Percentiles rank a stretch among this genome's conserved stretches.
These are phyloP conservation scores for Protostelium mycophagum DNA, from an alignment of 78 protist species.

Conservation along the genomic window DNA sequence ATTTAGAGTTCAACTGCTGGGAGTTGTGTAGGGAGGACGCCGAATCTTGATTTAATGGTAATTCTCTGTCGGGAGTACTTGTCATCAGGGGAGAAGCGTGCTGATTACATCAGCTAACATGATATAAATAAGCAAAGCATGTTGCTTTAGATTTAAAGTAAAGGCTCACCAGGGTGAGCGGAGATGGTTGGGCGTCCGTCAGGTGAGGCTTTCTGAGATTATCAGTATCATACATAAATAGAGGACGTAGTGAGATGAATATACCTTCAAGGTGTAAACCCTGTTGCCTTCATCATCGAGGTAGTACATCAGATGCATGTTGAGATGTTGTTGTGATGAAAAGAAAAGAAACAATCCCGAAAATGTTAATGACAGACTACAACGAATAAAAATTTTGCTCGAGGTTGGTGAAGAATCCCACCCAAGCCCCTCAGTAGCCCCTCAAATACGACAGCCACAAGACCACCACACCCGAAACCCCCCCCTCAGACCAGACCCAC, in stretches of 20 bases:
- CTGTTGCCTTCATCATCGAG: constrained; percentile 65
- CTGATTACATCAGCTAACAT: constrained; percentile 11
- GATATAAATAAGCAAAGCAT: not conserved
- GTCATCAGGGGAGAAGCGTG: constrained; percentile 85
- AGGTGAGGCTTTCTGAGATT: constrained; percentile 34
- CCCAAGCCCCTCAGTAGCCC: too few species aligned
- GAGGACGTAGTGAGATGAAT: not conserved
- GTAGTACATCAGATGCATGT: constrained; percentile 86
- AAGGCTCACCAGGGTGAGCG: constrained; percentile 59
- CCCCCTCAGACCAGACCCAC: too few species aligned
- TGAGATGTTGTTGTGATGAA: too few species aligned
- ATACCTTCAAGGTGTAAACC: constrained; percentile 70
- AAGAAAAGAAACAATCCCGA: too few species aligned
- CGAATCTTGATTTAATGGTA: constrained; percentile 72
- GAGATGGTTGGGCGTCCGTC: constrained; percentile 23
- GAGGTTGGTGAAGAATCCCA: too few species aligned
- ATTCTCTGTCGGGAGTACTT: constrained; percentile 77
- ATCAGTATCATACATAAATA: not conserved
- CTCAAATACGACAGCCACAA: too few species aligned
- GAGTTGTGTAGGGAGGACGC: constrained; percentile 70
- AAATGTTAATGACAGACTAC: too few species aligned
- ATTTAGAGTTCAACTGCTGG: constrained; percentile 38
- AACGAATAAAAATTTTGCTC: too few species aligned
- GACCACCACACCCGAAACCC: too few species aligned
- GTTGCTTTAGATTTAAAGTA: not conserved